Conservation (phyloP, 2,329 filamentous ascomycete species). For the Trichoderma asperellum region DNA sequence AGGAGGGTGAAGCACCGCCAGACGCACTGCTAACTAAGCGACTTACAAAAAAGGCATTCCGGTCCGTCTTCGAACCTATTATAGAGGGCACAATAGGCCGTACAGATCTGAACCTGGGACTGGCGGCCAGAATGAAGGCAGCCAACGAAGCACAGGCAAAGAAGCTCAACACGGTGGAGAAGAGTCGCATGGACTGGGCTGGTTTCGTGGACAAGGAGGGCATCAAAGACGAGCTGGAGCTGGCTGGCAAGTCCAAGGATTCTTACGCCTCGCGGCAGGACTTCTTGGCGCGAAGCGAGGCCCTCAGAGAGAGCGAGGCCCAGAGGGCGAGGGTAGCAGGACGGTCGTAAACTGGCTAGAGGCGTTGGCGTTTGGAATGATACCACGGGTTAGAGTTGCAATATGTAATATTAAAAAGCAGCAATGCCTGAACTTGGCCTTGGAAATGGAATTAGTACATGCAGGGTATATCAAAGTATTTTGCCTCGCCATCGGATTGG, state of each 20-base stretch:
- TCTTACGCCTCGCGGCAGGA: slow-evolving; percentile 66
- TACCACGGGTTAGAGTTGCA: slow-evolving; percentile 33
- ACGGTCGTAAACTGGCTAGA: slow-evolving; percentile 34
- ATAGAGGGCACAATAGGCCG: slow-evolving; percentile 50
- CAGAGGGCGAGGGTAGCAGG: slow-evolving; percentile 56
- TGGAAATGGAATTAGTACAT: neutral
- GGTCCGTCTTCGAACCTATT: slow-evolving; percentile 65
- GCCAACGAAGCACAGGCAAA: slow-evolving; percentile 57
- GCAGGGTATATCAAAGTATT: neutral
- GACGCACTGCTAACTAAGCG: slow-evolving; percentile 46
- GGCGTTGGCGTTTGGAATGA: slow-evolving; percentile 36
- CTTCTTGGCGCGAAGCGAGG: slow-evolving; percentile 68
- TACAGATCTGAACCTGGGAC: slow-evolving; percentile 61
- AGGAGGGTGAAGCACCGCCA: slow-evolving; percentile 40
- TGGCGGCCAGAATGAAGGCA: slow-evolving; percentile 53
- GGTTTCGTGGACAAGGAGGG: slow-evolving; percentile 73
- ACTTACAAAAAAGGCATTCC: slow-evolving; percentile 59
- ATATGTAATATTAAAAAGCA: neutral
- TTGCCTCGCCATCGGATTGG: neutral
- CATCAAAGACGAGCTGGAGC: slow-evolving; percentile 68
- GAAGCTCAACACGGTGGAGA: slow-evolving; percentile 72
- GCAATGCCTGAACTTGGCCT: neutral
- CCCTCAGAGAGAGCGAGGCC: slow-evolving; percentile 63
- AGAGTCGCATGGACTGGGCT: slow-evolving; percentile 74
- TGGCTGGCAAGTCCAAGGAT: slow-evolving; percentile 67